Conservation (phyloP, 2,329 filamentous ascomycete genomes). For the Teratosphaeria nubilosa region DNA sequence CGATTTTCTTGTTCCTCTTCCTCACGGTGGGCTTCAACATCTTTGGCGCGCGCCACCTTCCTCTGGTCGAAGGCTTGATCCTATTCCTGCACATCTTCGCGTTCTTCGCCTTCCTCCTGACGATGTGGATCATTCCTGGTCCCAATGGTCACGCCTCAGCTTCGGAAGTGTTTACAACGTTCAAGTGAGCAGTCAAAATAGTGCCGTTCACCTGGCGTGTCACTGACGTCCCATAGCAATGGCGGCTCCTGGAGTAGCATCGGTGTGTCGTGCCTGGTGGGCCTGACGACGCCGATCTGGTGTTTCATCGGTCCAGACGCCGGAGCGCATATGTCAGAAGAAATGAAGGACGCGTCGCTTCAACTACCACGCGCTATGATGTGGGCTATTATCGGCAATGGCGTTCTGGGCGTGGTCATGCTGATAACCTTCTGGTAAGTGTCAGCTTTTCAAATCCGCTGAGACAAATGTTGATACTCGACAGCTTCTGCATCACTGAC, state of each 20-base stretch:
- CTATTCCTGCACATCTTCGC: conserved; percentile 33
- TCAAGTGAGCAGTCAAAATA: conserved; percentile 15
- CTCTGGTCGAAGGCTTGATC: conserved; percentile 26
- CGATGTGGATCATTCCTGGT: conserved; percentile 26
- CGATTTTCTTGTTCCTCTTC: conserved; percentile 22
- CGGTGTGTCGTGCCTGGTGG: conserved; percentile 33
- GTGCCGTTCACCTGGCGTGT: not conserved
- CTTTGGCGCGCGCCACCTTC: conserved; percentile 24
- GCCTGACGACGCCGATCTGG: conserved; percentile 30
- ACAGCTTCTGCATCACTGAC: conserved; percentile 22
- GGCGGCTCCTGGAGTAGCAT: conserved; percentile 32
- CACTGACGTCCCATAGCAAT: conserved; percentile 17
- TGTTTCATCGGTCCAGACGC: conserved; percentile 29
- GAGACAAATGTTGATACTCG: conserved; percentile 3
- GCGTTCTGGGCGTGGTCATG: conserved; percentile 25
- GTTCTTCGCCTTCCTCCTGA: conserved; percentile 35
- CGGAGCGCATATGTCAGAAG: conserved; percentile 27
- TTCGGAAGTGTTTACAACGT: conserved; percentile 23
- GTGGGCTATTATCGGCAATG: conserved; percentile 30
- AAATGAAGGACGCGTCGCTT: conserved; percentile 30
- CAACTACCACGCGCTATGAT: conserved; percentile 36
- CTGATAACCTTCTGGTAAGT: conserved; percentile 29
- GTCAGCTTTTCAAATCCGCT: not conserved
- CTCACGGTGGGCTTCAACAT: conserved; percentile 27
- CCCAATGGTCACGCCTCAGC: conserved; percentile 14